A percentile compares a stretch with the other conserved stretches of the same genome.
phyloP scores from a whole-genome alignment of 2,329 filamentous ascomycete genomes.

The Penicillium sp. region DNA sequence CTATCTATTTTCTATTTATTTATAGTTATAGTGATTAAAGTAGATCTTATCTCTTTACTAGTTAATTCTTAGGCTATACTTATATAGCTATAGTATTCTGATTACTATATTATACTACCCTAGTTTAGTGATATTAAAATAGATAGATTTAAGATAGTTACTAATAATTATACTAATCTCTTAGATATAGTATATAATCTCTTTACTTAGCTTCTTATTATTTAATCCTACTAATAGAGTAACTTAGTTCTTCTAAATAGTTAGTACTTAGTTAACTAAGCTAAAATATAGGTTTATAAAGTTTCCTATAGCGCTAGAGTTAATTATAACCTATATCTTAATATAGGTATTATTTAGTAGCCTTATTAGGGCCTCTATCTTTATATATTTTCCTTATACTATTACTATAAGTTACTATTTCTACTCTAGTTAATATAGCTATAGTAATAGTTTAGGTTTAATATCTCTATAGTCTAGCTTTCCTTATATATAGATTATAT shows the following conservation, averaged over 20 bases:
- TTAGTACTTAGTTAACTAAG: background rate
- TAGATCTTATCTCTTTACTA: background rate
- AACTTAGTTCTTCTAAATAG: background rate
- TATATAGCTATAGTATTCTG: background rate
- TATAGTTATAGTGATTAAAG: slow-evolving; percentile 11
- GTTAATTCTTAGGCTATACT: slow-evolving; percentile 9
- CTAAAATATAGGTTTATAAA: background rate
- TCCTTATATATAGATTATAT: no score
- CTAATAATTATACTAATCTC: background rate
- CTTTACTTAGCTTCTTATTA: background rate
- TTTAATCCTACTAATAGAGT: background rate
- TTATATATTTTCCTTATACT: no score
- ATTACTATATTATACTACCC: background rate
- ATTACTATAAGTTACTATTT: no score
- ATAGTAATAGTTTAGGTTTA: background rate
- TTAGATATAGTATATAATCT: background rate
- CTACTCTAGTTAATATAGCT: no score
- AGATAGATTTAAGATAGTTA: background rate
- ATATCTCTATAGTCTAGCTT: no score
- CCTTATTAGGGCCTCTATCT: no score
- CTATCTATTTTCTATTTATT: slow-evolving; percentile 3
- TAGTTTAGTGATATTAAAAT: background rate
- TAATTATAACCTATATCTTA: slow-evolving; percentile 5
- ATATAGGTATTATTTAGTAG: no score
- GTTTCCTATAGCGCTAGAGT: background rate